Evolutionary conservation across 148 eudicot species (phyloP).

Genomic region (Rhododendron henanense): DNA sequence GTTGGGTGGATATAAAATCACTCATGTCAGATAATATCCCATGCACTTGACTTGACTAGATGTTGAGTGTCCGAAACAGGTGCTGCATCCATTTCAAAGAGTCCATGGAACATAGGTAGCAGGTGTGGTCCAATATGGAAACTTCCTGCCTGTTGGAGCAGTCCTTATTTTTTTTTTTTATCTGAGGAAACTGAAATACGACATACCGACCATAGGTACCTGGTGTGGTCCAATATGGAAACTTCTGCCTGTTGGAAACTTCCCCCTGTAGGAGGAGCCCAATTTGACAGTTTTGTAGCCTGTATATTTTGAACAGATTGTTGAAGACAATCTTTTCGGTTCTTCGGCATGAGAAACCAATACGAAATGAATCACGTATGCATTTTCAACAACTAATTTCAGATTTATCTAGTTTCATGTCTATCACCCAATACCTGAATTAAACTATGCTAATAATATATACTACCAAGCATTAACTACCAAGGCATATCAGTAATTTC

Average conservation of each 20-base stretch:
- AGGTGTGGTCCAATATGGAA: neutral
- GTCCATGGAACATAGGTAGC: neutral
- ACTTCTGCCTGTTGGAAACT: neutral
- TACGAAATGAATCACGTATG: neutral
- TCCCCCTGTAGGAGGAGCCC: neutral
- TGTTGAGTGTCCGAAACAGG: neutral
- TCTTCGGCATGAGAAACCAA: neutral
- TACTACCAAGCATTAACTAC: neutral
- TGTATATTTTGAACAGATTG: neutral
- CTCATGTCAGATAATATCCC: neutral
- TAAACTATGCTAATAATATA: neutral
- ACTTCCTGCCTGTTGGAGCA: neutral
- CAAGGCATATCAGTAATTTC: neutral
- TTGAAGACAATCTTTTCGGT: neutral
- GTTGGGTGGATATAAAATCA: neutral
- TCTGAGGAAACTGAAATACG: no score
- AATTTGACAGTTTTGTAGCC: neutral
- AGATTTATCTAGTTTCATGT: neutral
- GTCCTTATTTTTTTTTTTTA: neutral
- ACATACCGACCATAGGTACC: no score
- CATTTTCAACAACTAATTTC: neutral
- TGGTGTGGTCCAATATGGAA: neutral
- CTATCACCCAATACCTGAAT: neutral
- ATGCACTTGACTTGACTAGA: neutral
- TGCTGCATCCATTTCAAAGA: neutral